Conservation (phyloP, 352 stramenopile genomes). For the Phytopythium ostracodes region DNA sequence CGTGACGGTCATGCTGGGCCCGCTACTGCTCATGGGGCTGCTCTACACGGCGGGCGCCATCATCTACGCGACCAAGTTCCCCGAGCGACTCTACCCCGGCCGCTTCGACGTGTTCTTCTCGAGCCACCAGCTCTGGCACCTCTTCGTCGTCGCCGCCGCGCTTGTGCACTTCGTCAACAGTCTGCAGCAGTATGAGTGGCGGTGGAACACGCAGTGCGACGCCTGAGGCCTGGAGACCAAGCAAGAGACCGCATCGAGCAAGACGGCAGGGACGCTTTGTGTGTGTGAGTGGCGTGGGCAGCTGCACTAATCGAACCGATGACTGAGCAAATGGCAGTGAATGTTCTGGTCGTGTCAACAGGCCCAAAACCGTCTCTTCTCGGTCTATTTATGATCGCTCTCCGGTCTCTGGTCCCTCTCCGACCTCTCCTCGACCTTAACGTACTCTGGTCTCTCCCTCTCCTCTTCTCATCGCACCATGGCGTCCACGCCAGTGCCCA, state of each 20-base stretch:
- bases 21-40: conserved; percentile 66
- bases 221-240: conserved; percentile 22
- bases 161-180: conserved; percentile 83
- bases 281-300: background rate
- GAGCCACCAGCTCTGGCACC: conserved; percentile 87
- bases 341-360: too few relatives aligned
- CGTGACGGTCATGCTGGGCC: conserved; percentile 81
- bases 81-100: conserved; percentile 80
- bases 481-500: background rate
- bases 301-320: background rate
- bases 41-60: conserved; percentile 78
- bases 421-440: too few relatives aligned
- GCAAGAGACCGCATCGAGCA: too few relatives aligned
- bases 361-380: too few relatives aligned
- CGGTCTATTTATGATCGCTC: too few relatives aligned
- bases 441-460: background rate
- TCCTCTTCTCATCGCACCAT: background rate
- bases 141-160: conserved; percentile 82
- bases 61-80: conserved; percentile 85
- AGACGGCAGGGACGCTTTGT: too few relatives aligned
- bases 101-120: conserved; percentile 85
- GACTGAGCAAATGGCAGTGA: too few relatives aligned
- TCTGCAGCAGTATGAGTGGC: conserved; percentile 85
- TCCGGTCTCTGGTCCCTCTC: too few relatives aligned
- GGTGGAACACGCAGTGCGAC: conserved; percentile 77